These are phyloP conservation scores for Neonectria ditissima DNA, from an alignment of 2,329 filamentous ascomycete genomes.

Conservation along the genomic window DNA sequence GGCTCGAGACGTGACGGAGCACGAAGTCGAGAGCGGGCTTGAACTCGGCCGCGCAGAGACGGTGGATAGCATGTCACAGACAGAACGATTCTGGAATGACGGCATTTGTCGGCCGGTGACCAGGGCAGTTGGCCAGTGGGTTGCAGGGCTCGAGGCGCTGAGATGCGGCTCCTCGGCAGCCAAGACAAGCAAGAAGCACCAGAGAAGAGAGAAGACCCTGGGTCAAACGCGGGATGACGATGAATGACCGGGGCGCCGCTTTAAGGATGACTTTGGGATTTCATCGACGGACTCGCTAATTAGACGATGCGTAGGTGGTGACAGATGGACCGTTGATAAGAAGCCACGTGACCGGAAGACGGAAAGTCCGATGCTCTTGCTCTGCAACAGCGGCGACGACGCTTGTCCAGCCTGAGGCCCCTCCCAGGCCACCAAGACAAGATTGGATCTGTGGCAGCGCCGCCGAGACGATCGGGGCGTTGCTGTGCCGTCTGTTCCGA, in stretches of 20 bases:
- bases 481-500: conserved; percentile 45
- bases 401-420: too few relatives aligned
- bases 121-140: conserved; percentile 1
- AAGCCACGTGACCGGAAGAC: neutral
- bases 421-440: conserved; percentile 17
- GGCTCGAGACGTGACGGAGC: neutral
- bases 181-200: conserved; percentile 21
- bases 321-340: too few relatives aligned
- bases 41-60: neutral
- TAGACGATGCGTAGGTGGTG: too few relatives aligned
- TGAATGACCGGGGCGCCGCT: conserved; percentile 15
- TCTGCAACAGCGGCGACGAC: conserved; percentile 5
- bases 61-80: neutral
- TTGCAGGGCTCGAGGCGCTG: conserved; percentile 5
- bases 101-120: conserved; percentile 23
- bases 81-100: conserved; percentile 5
- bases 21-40: neutral
- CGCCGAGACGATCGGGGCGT: conserved; percentile 43
- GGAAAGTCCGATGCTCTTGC: neutral
- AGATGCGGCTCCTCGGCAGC: conserved; percentile 30
- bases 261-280: conserved; percentile 9
- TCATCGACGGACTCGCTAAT: too few relatives aligned
- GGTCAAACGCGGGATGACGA: too few relatives aligned
- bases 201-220: too few relatives aligned
- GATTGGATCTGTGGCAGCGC: conserved; percentile 31